Base-by-base conservation (phyloP, 1,139 yeast genomes). In the Candida sp. region DNA sequence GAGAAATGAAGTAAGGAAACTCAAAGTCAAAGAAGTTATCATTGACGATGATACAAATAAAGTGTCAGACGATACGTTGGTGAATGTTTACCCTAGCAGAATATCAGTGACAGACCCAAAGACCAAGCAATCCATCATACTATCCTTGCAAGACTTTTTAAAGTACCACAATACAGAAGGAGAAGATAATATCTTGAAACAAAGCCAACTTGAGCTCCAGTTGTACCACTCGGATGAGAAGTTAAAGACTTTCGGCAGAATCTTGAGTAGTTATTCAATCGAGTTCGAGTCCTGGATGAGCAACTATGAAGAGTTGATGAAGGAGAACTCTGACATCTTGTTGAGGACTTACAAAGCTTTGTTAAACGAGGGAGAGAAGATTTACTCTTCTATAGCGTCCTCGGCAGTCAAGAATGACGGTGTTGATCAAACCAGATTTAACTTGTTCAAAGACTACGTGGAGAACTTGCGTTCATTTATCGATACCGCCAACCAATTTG, bases 341-440 rank as follows among this genome's bases (percentile, higher is more conserved):
- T 68, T 86, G 46, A 77, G 80, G 49, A 59, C 70, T 1, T 72
- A 85, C 53, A 78, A 74, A 51, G 54, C 70, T 0, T 59, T 87
- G 22, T 67, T 81, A 3, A 58, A 62, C 6, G 92, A 87, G 50
- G 89, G 90, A 4, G 88, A 85, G 54, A 70, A 76, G 46, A 75
- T 84, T 2, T 70, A 75, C 44, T 62, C 72, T 4, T 75, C 77
- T 0, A 63, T 75, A 3, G 52, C 42, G 9, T 50, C 52, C 2
- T 44, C 63, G 0, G 60, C 72, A 1, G 62, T 44, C 51, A 56
- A 37, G 53, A 47, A 46, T 9, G 51, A 52, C 5, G 49, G 54
- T 3, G 54, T 58, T 37, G 62, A 60, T 26, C 34, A 55, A 26
- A 58, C 56, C 4, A 62, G 55, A 38, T 56, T 66, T 23, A 53